Conservation (phyloP, 805 yeast species). For the Candida maris region DNA sequence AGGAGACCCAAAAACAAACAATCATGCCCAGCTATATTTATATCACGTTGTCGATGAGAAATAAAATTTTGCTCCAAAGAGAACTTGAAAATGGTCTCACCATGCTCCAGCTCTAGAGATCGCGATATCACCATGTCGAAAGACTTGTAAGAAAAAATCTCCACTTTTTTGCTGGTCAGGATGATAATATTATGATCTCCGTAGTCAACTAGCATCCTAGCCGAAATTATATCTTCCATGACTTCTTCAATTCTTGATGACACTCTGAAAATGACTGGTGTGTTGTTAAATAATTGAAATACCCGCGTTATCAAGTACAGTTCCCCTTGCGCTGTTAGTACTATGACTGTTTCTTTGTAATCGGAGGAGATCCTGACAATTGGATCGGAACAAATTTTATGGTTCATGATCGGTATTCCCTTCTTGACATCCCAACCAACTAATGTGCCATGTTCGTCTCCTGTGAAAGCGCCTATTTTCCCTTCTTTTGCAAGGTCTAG, state of each 20-base stretch:
- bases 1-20: slow-evolving; percentile 30
- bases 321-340: slow-evolving; percentile 22
- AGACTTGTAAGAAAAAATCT: slow-evolving; percentile 19
- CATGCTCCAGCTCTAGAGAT: slow-evolving; percentile 7
- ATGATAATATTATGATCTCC: slow-evolving; percentile 27
- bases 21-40: slow-evolving; percentile 27
- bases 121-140: slow-evolving; percentile 5
- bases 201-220: slow-evolving; percentile 28
- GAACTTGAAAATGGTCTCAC: slow-evolving; percentile 18
- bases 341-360: slow-evolving; percentile 26
- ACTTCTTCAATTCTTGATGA: slow-evolving; percentile 4
- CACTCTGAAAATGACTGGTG: slow-evolving; percentile 1
- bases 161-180: slow-evolving; percentile 16
- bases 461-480: slow-evolving; percentile 29
- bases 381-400: slow-evolving; percentile 13
- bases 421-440: slow-evolving; percentile 32
- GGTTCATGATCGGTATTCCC: slow-evolving; percentile 9
- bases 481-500: slow-evolving; percentile 24
- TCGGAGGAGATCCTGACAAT: slow-evolving; percentile 27
- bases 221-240: slow-evolving; percentile 11
- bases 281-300: slow-evolving; percentile 13
- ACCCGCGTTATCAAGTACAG: slow-evolving; percentile 20
- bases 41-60: slow-evolving; percentile 12
- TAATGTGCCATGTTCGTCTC: slow-evolving; percentile 28
- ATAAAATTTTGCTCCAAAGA: slow-evolving; percentile 23